Conservation (phyloP, 1,284 basidiomycete genomes). For the Cystobasidium pallidum region DNA sequence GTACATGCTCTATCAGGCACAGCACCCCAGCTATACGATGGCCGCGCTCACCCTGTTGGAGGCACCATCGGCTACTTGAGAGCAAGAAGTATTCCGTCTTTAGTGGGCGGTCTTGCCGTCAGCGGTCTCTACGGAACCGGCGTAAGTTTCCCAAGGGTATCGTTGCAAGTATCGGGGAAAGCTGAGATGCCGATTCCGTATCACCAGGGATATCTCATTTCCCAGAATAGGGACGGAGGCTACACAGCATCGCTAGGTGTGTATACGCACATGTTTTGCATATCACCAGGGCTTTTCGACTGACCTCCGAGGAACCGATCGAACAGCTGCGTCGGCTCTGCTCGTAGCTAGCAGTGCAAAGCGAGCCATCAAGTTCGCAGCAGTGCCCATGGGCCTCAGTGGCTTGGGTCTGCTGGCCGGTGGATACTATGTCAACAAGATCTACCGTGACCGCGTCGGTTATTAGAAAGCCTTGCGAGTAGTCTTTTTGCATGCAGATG, state of each 20-base stretch:
- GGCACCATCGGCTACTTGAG: slow-evolving; percentile 39
- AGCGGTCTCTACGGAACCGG: slow-evolving; percentile 31
- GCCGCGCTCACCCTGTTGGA: slow-evolving; percentile 30
- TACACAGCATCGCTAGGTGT: slow-evolving; percentile 25
- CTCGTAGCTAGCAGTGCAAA: slow-evolving; percentile 29
- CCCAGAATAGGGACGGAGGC: slow-evolving; percentile 26
- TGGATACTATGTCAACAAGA: slow-evolving; percentile 34
- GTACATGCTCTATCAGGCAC: not conserved
- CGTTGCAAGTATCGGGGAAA: not conserved
- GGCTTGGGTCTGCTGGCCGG: slow-evolving; percentile 30
- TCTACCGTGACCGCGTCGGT: slow-evolving; percentile 31
- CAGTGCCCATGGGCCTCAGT: slow-evolving; percentile 26
- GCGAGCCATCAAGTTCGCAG: slow-evolving; percentile 28
- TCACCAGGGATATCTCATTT: slow-evolving; percentile 32
- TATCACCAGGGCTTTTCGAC: not conserved
- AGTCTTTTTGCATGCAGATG: no score
- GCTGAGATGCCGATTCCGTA: not conserved
- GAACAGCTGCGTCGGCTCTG: slow-evolving; percentile 34
- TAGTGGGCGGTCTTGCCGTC: slow-evolving; percentile 37
- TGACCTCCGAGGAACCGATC: not conserved
- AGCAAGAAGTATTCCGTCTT: slow-evolving; percentile 32
- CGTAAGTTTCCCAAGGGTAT: slow-evolving; percentile 6
- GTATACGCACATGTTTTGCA: not conserved
- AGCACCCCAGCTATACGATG: slow-evolving; percentile 21
- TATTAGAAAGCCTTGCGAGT: slow-evolving; percentile 3